These are phyloP conservation scores for Sclerotinia minor DNA, from an alignment of 2,329 filamentous ascomycete genomes.

Conservation along the genomic window DNA sequence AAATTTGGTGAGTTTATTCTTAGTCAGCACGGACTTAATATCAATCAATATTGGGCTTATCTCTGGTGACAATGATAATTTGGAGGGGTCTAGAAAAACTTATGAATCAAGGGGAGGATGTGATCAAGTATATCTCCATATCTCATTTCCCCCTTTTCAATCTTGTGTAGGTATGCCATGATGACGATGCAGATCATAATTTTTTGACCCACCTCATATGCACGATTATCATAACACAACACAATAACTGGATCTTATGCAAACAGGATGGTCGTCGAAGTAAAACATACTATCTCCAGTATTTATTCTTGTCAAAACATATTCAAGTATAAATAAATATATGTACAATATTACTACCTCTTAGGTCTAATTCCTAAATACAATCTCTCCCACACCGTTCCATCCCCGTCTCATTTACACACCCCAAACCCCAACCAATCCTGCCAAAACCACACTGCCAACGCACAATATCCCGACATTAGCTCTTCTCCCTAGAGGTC, in stretches of 20 bases:
- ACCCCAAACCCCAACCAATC: not conserved
- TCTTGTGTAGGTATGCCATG: not conserved
- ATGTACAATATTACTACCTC: not conserved
- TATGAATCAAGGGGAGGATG: not conserved
- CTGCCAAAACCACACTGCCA: not conserved
- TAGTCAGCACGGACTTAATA: conserved; percentile 2
- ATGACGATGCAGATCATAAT: conserved; percentile 14
- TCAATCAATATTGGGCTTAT: not conserved
- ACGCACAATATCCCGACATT: not conserved
- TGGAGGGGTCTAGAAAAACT: conserved; percentile 4
- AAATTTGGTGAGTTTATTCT: not conserved
- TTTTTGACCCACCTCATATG: not conserved
- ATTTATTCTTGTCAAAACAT: not conserved
- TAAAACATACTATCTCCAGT: not conserved
- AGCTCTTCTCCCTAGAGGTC: no score
- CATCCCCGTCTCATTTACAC: not conserved
- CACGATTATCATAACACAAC: not conserved
- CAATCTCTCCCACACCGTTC: not conserved
- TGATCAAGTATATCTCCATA: conserved; percentile 11
- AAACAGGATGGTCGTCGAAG: not conserved
- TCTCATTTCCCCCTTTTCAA: conserved; percentile 10
- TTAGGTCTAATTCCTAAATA: not conserved
- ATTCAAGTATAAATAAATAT: not conserved
- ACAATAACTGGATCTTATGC: not conserved
- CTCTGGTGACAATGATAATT: not conserved